Conservation (phyloP, 805 yeast species). For the Saccharomycopsis olivae region DNA sequence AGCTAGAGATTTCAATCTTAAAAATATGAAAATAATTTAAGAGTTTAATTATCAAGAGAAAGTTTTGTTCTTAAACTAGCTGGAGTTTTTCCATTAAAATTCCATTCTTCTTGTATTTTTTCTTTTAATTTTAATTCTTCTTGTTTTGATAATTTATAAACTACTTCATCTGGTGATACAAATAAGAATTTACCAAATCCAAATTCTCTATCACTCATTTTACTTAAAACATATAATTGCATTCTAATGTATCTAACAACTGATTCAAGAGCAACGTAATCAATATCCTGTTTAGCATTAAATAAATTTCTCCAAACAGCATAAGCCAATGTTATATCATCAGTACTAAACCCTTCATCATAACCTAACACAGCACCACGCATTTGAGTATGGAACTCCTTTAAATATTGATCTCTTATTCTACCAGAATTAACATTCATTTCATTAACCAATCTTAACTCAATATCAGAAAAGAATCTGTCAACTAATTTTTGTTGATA, state of each 20-base stretch:
- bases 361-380: constrained; percentile 84
- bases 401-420: constrained; percentile 74
- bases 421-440: constrained; percentile 75
- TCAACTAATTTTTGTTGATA: constrained; percentile 91
- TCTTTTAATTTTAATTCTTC: constrained; percentile 48
- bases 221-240: constrained; percentile 78
- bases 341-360: constrained; percentile 81
- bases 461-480: constrained; percentile 82
- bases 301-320: constrained; percentile 89
- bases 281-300: constrained; percentile 72
- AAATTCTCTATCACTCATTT: constrained; percentile 84
- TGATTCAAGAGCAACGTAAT: constrained; percentile 76
- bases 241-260: constrained; percentile 83
- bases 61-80: constrained; percentile 52
- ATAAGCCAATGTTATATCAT: constrained; percentile 66
- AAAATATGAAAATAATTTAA: too few relatives aligned
- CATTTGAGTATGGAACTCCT: constrained; percentile 83
- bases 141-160: constrained; percentile 55
- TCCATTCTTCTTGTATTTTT: constrained; percentile 43
- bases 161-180: constrained; percentile 71
- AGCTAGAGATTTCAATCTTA: too few relatives aligned
- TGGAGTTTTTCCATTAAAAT: constrained; percentile 35
- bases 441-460: constrained; percentile 73
- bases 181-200: constrained; percentile 84
- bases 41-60: constrained; percentile 39